These are phyloP conservation scores for Trichoderma koningii DNA, from an alignment of 2,329 filamentous ascomycete genomes.

Conservation along the genomic window DNA sequence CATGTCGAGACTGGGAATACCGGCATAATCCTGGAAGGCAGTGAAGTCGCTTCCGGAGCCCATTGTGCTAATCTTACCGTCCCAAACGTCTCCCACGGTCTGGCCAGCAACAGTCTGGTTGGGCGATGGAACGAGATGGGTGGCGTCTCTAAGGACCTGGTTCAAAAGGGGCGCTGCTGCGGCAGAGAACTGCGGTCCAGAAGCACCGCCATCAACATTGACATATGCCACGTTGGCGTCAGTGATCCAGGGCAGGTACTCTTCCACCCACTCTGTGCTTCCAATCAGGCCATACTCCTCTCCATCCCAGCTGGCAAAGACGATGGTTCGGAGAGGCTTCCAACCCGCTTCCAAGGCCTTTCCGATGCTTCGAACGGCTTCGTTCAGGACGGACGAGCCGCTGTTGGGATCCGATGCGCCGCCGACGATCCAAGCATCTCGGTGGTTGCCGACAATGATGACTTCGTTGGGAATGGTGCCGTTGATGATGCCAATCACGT, in stretches of 20 bases:
- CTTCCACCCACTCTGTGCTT: conserved; percentile 91
- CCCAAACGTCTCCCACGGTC: conserved; percentile 70
- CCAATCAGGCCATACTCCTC: conserved; percentile 86
- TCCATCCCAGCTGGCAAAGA: conserved; percentile 82
- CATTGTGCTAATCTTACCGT: conserved; percentile 63
- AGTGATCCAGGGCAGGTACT: conserved; percentile 79
- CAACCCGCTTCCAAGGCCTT: conserved; percentile 63
- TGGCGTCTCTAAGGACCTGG: conserved; percentile 68
- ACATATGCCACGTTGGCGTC: conserved; percentile 76
- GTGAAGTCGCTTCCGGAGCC: conserved; percentile 75
- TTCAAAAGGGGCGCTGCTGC: conserved; percentile 76
- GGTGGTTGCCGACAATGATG: conserved; percentile 86
- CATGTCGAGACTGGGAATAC: conserved; percentile 66
- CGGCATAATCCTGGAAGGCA: conserved; percentile 72
- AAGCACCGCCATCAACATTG: conserved; percentile 77
- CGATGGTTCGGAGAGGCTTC: conserved; percentile 77
- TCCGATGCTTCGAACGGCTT: conserved; percentile 75
- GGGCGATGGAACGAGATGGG: conserved; percentile 64
- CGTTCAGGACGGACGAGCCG: conserved; percentile 76
- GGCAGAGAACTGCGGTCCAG: conserved; percentile 64
- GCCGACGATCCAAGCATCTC: conserved; percentile 88
- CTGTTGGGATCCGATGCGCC: conserved; percentile 82
- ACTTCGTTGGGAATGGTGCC: conserved; percentile 84
- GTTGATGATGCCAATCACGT: conserved; percentile 90
- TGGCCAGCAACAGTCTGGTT: conserved; percentile 75